A percentile compares a stretch with the other conserved stretches of the same genome.
Evolutionary conservation across 2,329 filamentous ascomycete genomes (phyloP).

Genomic region (Colletotrichum australisinense): DNA sequence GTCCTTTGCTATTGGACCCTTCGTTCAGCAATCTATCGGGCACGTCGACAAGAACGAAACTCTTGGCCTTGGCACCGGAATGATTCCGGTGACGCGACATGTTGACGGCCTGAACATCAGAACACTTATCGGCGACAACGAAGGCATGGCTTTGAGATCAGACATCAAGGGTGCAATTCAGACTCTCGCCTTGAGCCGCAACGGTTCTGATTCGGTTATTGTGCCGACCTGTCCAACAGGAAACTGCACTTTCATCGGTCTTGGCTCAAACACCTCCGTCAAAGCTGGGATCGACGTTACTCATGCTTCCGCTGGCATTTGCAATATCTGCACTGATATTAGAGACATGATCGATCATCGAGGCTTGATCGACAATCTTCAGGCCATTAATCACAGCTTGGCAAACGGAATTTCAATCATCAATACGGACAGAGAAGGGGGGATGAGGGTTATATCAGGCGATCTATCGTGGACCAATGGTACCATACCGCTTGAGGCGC

Average conservation of each 20-base stretch:
- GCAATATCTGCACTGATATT: background rate
- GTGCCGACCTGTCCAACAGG: background rate
- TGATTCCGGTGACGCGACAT: background rate
- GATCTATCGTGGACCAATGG: background rate
- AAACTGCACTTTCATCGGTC: background rate
- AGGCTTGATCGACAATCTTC: background rate
- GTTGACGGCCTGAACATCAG: background rate
- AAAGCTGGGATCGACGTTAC: background rate
- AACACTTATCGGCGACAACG: background rate
- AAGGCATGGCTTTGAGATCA: background rate
- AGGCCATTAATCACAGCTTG: background rate
- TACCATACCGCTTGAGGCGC: background rate
- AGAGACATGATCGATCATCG: background rate
- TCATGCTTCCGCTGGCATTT: background rate
- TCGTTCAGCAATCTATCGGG: background rate
- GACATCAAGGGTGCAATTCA: background rate
- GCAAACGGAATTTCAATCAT: background rate
- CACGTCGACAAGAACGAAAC: background rate
- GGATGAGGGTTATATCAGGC: background rate
- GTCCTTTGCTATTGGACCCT: background rate
- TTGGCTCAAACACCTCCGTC: background rate
- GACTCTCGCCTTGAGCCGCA: background rate
- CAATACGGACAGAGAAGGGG: background rate
- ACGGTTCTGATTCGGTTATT: background rate
- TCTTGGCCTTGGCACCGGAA: background rate